Evolutionary conservation across 805 yeast species (phyloP).

Genomic region (Saccharomyces paradoxus): DNA sequence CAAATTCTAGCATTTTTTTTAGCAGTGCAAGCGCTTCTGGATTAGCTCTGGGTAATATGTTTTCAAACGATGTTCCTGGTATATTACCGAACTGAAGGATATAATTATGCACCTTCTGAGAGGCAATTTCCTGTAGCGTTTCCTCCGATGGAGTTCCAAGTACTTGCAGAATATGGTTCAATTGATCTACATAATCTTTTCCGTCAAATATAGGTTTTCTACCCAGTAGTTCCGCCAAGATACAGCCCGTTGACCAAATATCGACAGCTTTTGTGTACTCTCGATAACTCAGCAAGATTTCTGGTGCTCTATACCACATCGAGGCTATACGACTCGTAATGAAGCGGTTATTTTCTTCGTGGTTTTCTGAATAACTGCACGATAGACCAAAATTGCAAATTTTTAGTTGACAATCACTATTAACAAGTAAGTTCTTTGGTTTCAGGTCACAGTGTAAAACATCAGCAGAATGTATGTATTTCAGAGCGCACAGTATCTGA

Average conservation of each 20-base stretch:
- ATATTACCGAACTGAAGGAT: slow-evolving; percentile 37
- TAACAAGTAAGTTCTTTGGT: slow-evolving; percentile 74
- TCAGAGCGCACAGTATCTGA: slow-evolving; percentile 71
- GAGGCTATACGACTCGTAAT: slow-evolving; percentile 81
- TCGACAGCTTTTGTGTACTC: slow-evolving; percentile 60
- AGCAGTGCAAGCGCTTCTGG: slow-evolving; percentile 42
- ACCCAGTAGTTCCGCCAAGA: slow-evolving; percentile 69
- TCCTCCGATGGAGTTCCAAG: slow-evolving; percentile 57
- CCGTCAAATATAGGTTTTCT: slow-evolving; percentile 71
- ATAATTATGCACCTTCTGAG: slow-evolving; percentile 38
- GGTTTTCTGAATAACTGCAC: slow-evolving; percentile 44
- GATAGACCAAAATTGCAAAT: slow-evolving; percentile 88
- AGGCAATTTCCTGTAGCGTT: slow-evolving; percentile 35
- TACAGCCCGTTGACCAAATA: slow-evolving; percentile 87
- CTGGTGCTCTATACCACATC: slow-evolving; percentile 32
- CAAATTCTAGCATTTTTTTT: slow-evolving; percentile 53
- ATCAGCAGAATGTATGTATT: slow-evolving; percentile 78
- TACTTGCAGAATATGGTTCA: slow-evolving; percentile 52
- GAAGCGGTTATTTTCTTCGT: slow-evolving; percentile 17
- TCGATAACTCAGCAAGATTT: slow-evolving; percentile 24
- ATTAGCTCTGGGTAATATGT: slow-evolving; percentile 53
- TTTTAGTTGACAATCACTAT: slow-evolving; percentile 58
- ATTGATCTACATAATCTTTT: slow-evolving; percentile 53
- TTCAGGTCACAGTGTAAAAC: slow-evolving; percentile 35
- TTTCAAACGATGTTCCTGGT: slow-evolving; percentile 37